Base-by-base conservation (phyloP, 208 protist genomes). In the Acanthamoeba royreba region DNA sequence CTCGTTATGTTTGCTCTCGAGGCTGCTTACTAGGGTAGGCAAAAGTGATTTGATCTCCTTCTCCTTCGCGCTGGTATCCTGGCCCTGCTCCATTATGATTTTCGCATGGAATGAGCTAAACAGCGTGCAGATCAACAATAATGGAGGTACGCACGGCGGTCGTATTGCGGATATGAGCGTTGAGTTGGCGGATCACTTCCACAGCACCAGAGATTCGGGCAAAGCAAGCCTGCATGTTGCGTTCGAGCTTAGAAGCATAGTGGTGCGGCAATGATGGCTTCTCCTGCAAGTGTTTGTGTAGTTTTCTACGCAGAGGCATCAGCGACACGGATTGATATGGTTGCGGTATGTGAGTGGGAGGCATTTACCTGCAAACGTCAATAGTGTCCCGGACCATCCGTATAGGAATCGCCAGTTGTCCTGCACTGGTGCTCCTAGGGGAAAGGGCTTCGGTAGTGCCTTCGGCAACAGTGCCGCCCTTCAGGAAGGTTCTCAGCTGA, bases 211-310 rank as follows among this genome's bases (percentile, higher is more conserved):
- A 52, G 42, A 83, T 83, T 2, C n/a, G 28, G 15, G 52, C 45
- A 35, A 72, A 91, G 53, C 33, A 46, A 8, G 52, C n/a, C 28
- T 25, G 25, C 85, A 91, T 40, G 38, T 91, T 91, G 5, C 58
- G 49, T 35, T 91, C 85, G n/a, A 91, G 58, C 52, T 69, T 91
- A 53, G 53, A 49, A 25, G 85, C 85, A 45, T 91, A 91, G 58
- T 91, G 85, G 5, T 53, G 49, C 5, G 85, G 85, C 85, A 91
- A 31, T 17, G 49, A 52, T 13, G 85, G 85, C 85, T 91, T 91
- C 31, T 91, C 85, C 42, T 91, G 38, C 40, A 91, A 45, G 9
- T 91, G 85, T 53, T 91, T 91, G 25, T 74, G 53, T 25, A 91
- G 85, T 45, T 91, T 91, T 7, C 85, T 86, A 43, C 8, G 40